Percentiles rank a stretch among this genome's conserved stretches.
Evolutionary conservation across 2,329 filamentous ascomycete species (phyloP).

Genomic region (Fusarium sp.): DNA sequence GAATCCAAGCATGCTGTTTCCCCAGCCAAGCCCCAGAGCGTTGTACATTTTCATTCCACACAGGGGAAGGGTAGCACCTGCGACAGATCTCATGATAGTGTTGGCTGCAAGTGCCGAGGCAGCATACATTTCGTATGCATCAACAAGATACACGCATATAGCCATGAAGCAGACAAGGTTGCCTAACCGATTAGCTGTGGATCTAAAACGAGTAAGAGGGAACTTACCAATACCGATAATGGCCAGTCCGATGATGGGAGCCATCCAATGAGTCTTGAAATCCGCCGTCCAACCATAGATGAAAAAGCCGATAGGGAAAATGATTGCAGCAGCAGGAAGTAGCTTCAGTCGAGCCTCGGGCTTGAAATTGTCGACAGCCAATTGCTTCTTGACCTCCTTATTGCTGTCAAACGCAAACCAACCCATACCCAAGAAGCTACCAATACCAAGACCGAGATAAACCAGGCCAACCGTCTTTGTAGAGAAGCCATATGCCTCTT

Average conservation of each 20-base stretch:
- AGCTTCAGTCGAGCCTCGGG: conserved; percentile 19
- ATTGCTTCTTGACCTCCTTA: conserved; percentile 2
- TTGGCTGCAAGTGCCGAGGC: conserved; percentile 28
- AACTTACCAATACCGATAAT: conserved; percentile 21
- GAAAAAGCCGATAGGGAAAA: conserved; percentile 22
- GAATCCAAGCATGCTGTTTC: conserved; percentile 52
- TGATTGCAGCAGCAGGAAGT: conserved; percentile 8
- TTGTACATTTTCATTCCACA: conserved; percentile 34
- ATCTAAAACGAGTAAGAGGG: too few relatives aligned
- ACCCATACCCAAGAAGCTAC: conserved; percentile 16
- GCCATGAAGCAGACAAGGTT: conserved; percentile 24
- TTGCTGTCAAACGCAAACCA: conserved; percentile 24
- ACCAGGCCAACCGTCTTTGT: conserved; percentile 33
- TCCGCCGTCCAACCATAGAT: conserved; percentile 33
- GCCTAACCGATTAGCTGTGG: not conserved
- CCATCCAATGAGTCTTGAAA: conserved; percentile 25
- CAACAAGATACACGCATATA: conserved; percentile 25
- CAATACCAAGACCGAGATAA: conserved; percentile 34
- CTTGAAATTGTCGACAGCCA: not conserved
- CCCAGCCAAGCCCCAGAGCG: conserved; percentile 58
- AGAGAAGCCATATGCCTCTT: conserved; percentile 52
- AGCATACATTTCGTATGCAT: conserved; percentile 20
- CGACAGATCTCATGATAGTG: conserved; percentile 21
- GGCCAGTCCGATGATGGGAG: conserved; percentile 17
- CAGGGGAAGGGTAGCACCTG: conserved; percentile 12